Percentiles rank a stretch among this genome's conserved stretches.
These are phyloP conservation scores for Dipodascus geniculatus DNA, from an alignment of 805 yeast genomes.

Conservation along the genomic window DNA sequence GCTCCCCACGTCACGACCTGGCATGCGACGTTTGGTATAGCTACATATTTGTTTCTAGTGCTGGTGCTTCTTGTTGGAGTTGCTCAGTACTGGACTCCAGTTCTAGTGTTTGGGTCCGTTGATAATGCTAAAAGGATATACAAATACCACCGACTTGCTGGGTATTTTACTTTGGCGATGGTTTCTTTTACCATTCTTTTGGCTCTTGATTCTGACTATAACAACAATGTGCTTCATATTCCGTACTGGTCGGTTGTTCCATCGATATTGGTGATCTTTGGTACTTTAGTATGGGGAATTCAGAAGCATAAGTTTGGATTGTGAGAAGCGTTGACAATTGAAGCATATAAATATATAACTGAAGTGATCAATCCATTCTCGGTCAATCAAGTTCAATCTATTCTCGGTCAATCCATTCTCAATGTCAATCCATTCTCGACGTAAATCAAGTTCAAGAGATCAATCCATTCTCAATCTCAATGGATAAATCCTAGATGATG, in stretches of 20 bases:
- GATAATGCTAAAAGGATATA: constrained; percentile 18
- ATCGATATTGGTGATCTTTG: background rate
- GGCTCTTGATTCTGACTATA: constrained; percentile 15
- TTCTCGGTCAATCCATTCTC: no score
- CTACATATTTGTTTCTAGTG: constrained; percentile 13
- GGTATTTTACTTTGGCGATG: constrained; percentile 13
- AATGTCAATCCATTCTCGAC: no score
- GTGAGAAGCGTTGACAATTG: no score
- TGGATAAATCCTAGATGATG: no score
- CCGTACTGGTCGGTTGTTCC: constrained; percentile 3
- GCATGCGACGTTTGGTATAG: constrained; percentile 19
- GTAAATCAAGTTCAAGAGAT: no score
- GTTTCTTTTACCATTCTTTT: constrained; percentile 12
- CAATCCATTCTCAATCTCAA: no score
- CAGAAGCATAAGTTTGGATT: constrained; percentile 1
- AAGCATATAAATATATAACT: no score
- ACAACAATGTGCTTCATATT: constrained; percentile 13
- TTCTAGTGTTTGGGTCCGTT: constrained; percentile 17
- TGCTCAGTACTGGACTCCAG: constrained; percentile 20
- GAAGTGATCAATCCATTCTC: no score
- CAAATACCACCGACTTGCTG: constrained; percentile 21
- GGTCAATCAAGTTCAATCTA: no score
- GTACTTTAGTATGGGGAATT: background rate
- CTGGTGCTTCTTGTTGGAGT: constrained; percentile 15
- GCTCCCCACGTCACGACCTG: constrained; percentile 19